Evolutionary conservation across 345 rosid species (phyloP).

Genomic region (Eucalyptus polybractea): DNA sequence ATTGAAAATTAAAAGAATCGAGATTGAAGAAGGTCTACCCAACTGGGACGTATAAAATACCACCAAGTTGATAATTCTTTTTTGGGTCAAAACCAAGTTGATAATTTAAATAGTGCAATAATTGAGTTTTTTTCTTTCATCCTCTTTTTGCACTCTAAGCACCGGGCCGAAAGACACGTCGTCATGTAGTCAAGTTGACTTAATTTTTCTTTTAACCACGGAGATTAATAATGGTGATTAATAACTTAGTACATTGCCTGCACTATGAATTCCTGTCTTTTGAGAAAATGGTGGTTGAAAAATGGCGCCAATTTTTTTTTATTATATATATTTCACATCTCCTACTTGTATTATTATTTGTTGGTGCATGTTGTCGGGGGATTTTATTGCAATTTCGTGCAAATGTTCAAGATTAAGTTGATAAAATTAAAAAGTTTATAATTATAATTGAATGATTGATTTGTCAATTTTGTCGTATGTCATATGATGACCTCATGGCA

Average conservation of each 20-base stretch:
- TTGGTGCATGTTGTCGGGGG: rapidly evolving
- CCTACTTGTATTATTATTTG: neutral
- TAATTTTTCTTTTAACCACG: neutral
- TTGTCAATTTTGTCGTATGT: neutral
- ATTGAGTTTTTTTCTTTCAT: neutral
- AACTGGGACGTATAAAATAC: neutral
- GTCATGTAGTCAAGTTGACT: neutral
- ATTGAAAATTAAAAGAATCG: neutral
- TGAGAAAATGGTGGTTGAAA: neutral
- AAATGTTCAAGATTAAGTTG: neutral
- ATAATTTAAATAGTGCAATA: neutral
- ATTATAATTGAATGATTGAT: neutral
- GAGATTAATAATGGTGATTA: neutral
- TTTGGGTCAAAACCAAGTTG: neutral
- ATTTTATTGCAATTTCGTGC: neutral
- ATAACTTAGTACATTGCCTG: neutral
- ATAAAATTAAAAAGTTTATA: neutral
- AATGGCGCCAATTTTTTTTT: neutral
- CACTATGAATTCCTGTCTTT: neutral
- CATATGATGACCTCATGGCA: neutral
- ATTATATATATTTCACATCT: neutral
- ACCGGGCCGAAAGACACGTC: neutral
- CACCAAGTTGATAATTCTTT: neutral
- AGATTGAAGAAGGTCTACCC: neutral
- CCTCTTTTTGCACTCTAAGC: neutral